phyloP scores from a whole-genome alignment of 805 yeast genomes.

The Spathaspora sp. region DNA sequence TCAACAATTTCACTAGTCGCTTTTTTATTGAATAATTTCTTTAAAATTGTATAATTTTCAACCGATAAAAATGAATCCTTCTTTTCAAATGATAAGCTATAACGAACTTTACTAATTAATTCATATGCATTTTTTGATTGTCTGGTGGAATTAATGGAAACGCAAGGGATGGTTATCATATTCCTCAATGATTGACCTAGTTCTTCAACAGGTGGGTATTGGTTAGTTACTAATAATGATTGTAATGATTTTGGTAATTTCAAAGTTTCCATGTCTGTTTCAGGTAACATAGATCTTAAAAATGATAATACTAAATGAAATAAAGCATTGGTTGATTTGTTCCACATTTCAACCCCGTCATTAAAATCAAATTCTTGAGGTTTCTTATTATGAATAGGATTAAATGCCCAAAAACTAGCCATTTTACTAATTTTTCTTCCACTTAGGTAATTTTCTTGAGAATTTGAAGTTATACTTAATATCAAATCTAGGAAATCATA shows the following conservation, averaged over 20 bases:
- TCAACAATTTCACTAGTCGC: constrained; percentile 52
- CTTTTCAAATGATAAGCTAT: constrained; percentile 63
- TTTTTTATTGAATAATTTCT: constrained; percentile 61
- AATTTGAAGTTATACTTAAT: constrained; percentile 72
- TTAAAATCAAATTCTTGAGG: constrained; percentile 42
- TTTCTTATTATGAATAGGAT: constrained; percentile 31
- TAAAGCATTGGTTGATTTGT: constrained; percentile 79
- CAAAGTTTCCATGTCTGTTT: constrained; percentile 52
- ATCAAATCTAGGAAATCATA: constrained; percentile 82
- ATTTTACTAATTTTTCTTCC: constrained; percentile 77
- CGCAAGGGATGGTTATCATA: constrained; percentile 56
- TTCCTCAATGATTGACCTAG: constrained; percentile 30
- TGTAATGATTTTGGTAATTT: constrained; percentile 67
- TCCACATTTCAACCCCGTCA: constrained; percentile 75
- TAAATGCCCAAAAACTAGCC: constrained; percentile 89
- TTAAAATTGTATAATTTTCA: constrained; percentile 74
- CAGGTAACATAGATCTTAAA: constrained; percentile 73
- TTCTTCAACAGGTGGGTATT: constrained; percentile 68
- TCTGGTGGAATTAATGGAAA: constrained; percentile 52
- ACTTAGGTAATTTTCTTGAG: constrained; percentile 72
- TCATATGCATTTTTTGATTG: constrained; percentile 52
- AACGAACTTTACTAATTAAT: constrained; percentile 46
- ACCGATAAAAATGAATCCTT: constrained; percentile 67
- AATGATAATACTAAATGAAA: constrained; percentile 77
- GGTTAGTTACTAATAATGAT: constrained; percentile 56